Percentiles rank a stretch among this genome's conserved stretches.
Conservation (phyloP, 345 rosid genomes). For the Eucalyptus melliodora region DNA sequence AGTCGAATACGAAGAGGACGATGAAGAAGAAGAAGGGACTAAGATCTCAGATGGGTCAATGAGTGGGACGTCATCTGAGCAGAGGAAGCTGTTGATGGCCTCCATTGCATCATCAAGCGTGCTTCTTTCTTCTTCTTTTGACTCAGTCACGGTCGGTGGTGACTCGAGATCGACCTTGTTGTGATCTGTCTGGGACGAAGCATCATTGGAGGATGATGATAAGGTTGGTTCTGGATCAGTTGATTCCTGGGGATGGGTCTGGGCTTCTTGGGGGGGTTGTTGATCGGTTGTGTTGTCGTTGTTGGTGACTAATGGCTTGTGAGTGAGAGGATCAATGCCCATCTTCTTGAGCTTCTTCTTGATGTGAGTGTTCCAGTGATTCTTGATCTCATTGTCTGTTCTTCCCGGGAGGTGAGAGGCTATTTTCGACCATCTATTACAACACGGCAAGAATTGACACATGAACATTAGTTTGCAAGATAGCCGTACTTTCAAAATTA, state of each 20-base stretch:
- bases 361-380: slow-evolving; percentile 96
- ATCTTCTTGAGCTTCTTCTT: slow-evolving; percentile 82
- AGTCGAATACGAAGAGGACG: slow-evolving; percentile 18
- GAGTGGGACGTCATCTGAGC: slow-evolving; percentile 60
- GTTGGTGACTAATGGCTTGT: slow-evolving; percentile 40
- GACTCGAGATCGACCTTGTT: background rate
- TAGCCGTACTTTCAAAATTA: background rate
- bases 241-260: background rate
- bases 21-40: slow-evolving; percentile 11
- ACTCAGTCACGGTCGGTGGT: background rate
- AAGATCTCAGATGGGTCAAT: slow-evolving; percentile 53
- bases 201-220: background rate
- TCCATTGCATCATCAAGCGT: background rate
- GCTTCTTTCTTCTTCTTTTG: slow-evolving; percentile 1
- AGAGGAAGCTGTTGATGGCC: slow-evolving; percentile 9
- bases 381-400: slow-evolving; percentile 95
- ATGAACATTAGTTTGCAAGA: background rate
- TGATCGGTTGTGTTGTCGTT: slow-evolving; percentile 5
- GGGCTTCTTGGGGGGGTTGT: background rate
- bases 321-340: slow-evolving; percentile 94
- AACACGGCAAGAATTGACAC: background rate
- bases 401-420: slow-evolving; percentile 94
- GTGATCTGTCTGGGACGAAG: background rate
- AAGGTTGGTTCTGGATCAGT: background rate
- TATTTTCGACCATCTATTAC: slow-evolving; percentile 87